These are phyloP conservation scores for Exutisphaerella laricina DNA, from an alignment of 2,329 filamentous ascomycete genomes.

Conservation along the genomic window DNA sequence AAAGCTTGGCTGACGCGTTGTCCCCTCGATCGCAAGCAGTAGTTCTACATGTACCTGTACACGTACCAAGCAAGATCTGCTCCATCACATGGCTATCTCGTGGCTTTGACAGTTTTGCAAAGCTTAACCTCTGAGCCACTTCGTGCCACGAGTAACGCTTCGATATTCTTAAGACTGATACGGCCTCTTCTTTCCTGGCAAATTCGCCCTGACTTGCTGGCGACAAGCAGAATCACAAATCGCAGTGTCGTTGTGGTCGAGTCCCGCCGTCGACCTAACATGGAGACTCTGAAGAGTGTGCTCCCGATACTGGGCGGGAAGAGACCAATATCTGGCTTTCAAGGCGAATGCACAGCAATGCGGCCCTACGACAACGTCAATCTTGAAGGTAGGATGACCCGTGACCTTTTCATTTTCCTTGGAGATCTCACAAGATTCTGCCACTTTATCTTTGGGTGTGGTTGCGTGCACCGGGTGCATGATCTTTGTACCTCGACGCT, in stretches of 20 bases:
- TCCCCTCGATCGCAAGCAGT: no score
- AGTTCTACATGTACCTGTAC: no score
- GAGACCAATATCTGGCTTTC: conserved; percentile 54
- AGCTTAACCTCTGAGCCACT: not conserved
- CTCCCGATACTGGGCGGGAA: conserved; percentile 29
- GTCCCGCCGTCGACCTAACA: conserved; percentile 32
- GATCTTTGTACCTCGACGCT: no score
- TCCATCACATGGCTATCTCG: not conserved
- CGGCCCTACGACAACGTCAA: conserved; percentile 80
- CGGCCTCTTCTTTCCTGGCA: not conserved
- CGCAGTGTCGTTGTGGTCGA: no score
- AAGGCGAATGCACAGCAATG: conserved; percentile 59
- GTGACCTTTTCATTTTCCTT: no score
- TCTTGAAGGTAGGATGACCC: conserved; percentile 53
- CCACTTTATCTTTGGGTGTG: no score
- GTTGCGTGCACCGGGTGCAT: no score
- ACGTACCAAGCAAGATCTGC: no score
- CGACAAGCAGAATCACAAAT: no score
- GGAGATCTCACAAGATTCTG: no score
- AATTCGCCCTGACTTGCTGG: not conserved
- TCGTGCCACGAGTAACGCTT: not conserved
- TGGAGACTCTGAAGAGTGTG: conserved; percentile 58
- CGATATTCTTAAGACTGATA: not conserved
- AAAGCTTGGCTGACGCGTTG: no score
- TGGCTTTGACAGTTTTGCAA: no score